Conservation (phyloP, 1,284 basidiomycete genomes). For the Puccinia triticina region DNA sequence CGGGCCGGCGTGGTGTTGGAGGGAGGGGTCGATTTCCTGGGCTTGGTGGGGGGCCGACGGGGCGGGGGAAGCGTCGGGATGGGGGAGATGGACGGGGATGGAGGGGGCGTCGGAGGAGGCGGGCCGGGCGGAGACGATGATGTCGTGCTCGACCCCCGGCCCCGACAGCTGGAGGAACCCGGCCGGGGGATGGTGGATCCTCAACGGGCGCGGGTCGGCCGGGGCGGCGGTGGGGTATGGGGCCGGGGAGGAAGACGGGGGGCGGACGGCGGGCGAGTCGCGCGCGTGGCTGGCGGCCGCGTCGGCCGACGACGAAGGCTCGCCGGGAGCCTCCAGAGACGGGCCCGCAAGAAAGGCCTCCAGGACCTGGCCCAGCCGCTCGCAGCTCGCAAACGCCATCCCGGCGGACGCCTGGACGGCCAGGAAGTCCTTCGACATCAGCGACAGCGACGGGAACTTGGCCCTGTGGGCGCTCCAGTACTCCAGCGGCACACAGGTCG, state of each 20-base stretch:
- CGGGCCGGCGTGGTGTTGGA: no score
- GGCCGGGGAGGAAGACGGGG: no score
- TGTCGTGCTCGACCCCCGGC: background rate
- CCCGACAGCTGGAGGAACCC: background rate
- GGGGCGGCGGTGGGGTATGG: no score
- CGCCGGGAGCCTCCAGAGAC: no score
- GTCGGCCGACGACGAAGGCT: no score
- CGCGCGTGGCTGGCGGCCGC: no score
- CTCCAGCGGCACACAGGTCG: slow-evolving; percentile 10
- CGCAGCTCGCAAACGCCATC: background rate
- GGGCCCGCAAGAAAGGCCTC: background rate
- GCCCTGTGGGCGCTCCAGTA: background rate
- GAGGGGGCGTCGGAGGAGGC: background rate
- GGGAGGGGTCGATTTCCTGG: no score
- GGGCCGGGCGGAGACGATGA: background rate
- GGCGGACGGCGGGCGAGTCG: no score
- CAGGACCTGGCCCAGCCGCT: background rate
- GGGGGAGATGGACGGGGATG: background rate
- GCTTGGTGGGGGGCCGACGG: no score
- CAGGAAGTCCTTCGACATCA: slow-evolving; percentile 29
- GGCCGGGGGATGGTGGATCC: background rate
- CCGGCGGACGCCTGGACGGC: background rate
- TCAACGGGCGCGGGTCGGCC: background rate
- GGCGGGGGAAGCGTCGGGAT: no score
- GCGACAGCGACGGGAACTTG: slow-evolving; percentile 2